These are phyloP conservation scores for Aquilaria yunnanensis DNA, from an alignment of 345 rosid genomes.

Conservation along the genomic window DNA sequence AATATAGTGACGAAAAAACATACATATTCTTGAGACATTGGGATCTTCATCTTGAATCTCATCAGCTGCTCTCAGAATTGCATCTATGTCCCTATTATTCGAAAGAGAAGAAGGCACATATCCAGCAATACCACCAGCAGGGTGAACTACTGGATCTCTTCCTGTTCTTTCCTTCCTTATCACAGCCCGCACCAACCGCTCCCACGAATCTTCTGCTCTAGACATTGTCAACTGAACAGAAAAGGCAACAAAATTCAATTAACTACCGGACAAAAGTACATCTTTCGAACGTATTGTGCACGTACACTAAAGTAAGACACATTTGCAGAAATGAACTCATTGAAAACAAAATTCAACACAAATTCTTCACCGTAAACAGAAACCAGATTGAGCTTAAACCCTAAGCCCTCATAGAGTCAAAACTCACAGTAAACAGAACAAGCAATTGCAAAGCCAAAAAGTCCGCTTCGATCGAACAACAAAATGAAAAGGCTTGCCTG, in stretches of 20 bases:
- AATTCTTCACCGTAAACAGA: no score
- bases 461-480: no score
- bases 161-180: constrained; percentile 66
- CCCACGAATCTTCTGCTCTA: constrained; percentile 75
- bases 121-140: constrained; percentile 60
- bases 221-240: constrained; percentile 50
- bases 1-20: constrained; percentile 11
- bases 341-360: no score
- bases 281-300: no score
- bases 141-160: constrained; percentile 37
- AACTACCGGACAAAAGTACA: no score
- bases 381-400: no score
- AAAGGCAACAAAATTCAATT: background rate
- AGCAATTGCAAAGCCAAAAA: no score
- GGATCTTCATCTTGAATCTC: constrained; percentile 96
- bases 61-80: constrained; percentile 87
- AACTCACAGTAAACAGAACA: no score
- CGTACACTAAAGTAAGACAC: no score
- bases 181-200: constrained; percentile 80
- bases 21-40: constrained; percentile 75
- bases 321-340: no score
- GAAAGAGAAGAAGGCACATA: constrained; percentile 84
- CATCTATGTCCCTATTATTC: constrained; percentile 82
- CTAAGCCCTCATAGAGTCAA: no score
- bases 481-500: no score